phyloP scores from a whole-genome alignment of 306 rosid species.

The Spatholobus suberectus region DNA sequence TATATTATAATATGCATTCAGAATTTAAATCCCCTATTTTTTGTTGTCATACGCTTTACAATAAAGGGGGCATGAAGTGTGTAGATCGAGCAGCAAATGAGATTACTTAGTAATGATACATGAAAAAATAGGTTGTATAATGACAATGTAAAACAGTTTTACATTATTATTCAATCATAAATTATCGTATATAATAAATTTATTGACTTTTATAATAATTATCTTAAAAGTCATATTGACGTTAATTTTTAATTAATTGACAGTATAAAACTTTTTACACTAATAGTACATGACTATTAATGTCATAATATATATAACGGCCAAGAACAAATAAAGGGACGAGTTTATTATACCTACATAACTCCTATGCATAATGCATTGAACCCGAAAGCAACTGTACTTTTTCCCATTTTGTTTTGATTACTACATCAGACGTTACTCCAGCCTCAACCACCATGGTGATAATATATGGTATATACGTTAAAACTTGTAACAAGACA shows the following conservation, averaged over 20 bases:
- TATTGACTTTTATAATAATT: no score
- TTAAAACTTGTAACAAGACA: slow-evolving; percentile 12
- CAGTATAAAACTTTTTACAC: no score
- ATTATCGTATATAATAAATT: no score
- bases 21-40: slow-evolving; percentile 26
- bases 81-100: not conserved
- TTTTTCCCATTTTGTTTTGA: slow-evolving; percentile 27
- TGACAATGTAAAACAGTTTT: no score
- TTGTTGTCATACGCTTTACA: slow-evolving; percentile 22
- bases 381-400: slow-evolving; percentile 1
- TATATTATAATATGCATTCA: not conserved
- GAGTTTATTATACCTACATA: slow-evolving; percentile 18
- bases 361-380: slow-evolving; percentile 6
- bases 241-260: no score
- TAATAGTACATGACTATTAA: no score
- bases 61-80: not conserved
- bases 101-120: not conserved
- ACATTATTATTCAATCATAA: no score
- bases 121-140: no score
- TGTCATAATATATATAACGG: not conserved
- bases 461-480: slow-evolving; percentile 4
- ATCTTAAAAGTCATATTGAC: no score
- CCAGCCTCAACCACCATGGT: slow-evolving; percentile 5
- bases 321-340: not conserved
- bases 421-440: not conserved